Evolutionary conservation across 2,329 filamentous ascomycete genomes (phyloP).

Genomic region (Nemania sp.): DNA sequence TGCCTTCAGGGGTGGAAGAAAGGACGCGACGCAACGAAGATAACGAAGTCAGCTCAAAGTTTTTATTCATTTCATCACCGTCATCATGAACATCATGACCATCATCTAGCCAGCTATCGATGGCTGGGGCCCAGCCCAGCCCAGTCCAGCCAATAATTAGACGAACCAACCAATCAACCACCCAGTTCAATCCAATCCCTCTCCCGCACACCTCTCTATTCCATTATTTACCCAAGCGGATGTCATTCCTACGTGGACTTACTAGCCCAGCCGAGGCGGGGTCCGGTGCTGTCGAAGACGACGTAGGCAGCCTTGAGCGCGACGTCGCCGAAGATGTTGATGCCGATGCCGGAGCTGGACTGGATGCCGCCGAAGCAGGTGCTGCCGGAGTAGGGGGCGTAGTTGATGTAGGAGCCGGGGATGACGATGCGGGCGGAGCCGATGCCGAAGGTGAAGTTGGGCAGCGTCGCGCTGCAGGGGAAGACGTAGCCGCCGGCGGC

Average conservation of each 20-base stretch:
- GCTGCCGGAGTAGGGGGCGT: constrained; percentile 47
- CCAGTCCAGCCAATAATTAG: neutral
- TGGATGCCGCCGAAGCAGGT: constrained; percentile 71
- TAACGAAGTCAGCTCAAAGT: too few relatives aligned
- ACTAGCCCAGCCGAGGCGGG: constrained; percentile 51
- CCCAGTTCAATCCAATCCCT: neutral
- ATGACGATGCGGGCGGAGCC: constrained; percentile 54
- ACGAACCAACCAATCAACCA: neutral
- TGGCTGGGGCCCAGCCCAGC: neutral
- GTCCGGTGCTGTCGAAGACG: constrained; percentile 56
- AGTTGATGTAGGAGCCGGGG: constrained; percentile 55
- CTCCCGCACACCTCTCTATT: neutral
- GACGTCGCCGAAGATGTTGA: constrained; percentile 68
- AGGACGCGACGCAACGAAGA: too few relatives aligned
- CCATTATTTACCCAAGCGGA: neutral
- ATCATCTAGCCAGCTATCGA: neutral
- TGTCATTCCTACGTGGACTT: constrained; percentile 31
- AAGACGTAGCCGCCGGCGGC: constrained; percentile 55
- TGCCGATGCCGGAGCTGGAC: constrained; percentile 41
- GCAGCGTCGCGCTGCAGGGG: constrained; percentile 52
- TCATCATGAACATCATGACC: neutral
- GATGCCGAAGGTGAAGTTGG: constrained; percentile 56
- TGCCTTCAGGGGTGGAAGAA: too few relatives aligned
- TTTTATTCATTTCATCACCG: neutral
- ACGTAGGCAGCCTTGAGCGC: constrained; percentile 70